A percentile compares a stretch with the other conserved stretches of the same genome.
These are phyloP conservation scores for Diddensiella caesifluorescens DNA, from an alignment of 805 yeast species.

Conservation along the genomic window DNA sequence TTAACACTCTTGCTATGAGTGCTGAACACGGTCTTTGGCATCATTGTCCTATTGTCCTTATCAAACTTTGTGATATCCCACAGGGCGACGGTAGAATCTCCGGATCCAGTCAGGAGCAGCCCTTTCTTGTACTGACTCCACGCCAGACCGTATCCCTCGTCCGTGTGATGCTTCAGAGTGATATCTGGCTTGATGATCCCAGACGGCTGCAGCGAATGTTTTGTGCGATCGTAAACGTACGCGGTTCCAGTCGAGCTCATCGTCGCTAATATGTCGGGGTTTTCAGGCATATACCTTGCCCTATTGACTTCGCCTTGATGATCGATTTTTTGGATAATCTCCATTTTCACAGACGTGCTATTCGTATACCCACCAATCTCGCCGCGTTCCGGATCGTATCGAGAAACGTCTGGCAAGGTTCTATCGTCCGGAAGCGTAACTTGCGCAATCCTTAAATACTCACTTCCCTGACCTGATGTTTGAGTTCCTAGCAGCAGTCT, in stretches of 20 bases:
- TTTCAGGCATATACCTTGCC: conserved; percentile 73
- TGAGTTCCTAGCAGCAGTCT: conserved; percentile 58
- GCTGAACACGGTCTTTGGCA: conserved; percentile 25
- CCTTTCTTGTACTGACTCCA: conserved; percentile 73
- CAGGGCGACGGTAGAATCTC: conserved; percentile 56
- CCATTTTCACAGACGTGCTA: conserved; percentile 33
- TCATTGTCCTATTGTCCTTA: conserved; percentile 24
- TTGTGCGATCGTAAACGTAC: conserved; percentile 74
- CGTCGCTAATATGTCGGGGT: conserved; percentile 75
- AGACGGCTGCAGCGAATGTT: conserved; percentile 52
- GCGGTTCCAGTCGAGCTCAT: conserved; percentile 61
- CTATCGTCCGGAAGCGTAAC: conserved; percentile 22
- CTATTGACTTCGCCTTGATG: conserved; percentile 70
- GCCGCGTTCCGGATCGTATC: conserved; percentile 36
- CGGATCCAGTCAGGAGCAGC: conserved; percentile 48
- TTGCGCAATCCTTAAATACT: conserved; percentile 39
- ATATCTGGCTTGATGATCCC: conserved; percentile 46
- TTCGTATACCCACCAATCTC: conserved; percentile 31
- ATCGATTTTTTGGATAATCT: conserved; percentile 52
- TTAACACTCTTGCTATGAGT: conserved; percentile 49
- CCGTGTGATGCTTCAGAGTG: conserved; percentile 37
- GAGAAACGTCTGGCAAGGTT: conserved; percentile 27
- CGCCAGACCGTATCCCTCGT: conserved; percentile 55
- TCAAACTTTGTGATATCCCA: conserved; percentile 57
- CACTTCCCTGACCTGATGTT: conserved; percentile 54